Conservation (phyloP, 768 basidiomycete species). For the Ramaria rubella region DNA sequence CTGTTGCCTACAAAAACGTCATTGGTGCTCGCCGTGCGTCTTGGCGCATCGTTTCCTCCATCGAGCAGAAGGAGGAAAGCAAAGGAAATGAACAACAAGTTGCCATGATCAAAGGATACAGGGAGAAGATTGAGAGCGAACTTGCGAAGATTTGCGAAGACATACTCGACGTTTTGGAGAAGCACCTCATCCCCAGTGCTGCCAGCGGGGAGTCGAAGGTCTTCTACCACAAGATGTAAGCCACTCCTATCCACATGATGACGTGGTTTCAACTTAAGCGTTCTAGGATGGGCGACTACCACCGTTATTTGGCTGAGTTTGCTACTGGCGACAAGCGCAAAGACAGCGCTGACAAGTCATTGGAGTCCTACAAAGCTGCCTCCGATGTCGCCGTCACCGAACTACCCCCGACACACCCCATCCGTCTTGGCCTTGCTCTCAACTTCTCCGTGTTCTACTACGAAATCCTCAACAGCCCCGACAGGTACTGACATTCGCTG, state of each 20-base stretch:
- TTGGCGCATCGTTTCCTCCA: slow-evolving; percentile 96
- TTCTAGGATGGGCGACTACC: slow-evolving; percentile 96
- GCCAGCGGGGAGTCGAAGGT: slow-evolving; percentile 97
- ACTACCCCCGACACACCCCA: slow-evolving; percentile 93
- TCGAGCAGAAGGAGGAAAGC: slow-evolving; percentile 98
- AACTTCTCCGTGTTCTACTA: slow-evolving; percentile 99
- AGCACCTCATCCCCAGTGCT: slow-evolving; percentile 96
- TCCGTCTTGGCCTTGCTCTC: slow-evolving; percentile 95
- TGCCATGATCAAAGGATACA: slow-evolving; percentile 94
- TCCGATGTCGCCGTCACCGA: slow-evolving; percentile 95
- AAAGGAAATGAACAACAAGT: slow-evolving; percentile 97
- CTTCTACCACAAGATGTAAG: slow-evolving; percentile 99
- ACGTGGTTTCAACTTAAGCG: slow-evolving; percentile 16
- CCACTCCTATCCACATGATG: slow-evolving; percentile 7
- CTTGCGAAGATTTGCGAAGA: slow-evolving; percentile 98
- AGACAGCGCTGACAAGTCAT: slow-evolving; percentile 93
- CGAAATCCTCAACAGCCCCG: slow-evolving; percentile 97
- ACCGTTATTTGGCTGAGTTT: slow-evolving; percentile 98
- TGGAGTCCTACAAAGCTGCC: slow-evolving; percentile 96
- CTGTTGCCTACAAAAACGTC: slow-evolving; percentile 99
- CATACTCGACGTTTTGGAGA: slow-evolving; percentile 94
- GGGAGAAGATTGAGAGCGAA: slow-evolving; percentile 96
- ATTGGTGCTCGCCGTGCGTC: slow-evolving; percentile 97
- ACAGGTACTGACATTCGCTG: slow-evolving; percentile 35
- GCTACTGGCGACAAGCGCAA: slow-evolving; percentile 97